Base-by-base conservation (phyloP, 768 basidiomycete genomes). In the Hericium coralloides region DNA sequence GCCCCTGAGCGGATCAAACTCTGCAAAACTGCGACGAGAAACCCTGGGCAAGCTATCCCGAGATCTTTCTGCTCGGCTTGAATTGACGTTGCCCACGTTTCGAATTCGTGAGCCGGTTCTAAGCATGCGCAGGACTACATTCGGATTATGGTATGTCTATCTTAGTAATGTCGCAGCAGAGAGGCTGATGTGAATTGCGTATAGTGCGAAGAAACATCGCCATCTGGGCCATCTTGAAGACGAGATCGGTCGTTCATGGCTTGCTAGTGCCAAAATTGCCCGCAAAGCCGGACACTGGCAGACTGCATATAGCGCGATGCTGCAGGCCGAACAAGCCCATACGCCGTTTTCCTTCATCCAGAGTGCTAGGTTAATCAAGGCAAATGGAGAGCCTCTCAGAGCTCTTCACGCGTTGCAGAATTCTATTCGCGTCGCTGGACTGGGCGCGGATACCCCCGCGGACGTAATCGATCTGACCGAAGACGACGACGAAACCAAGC, bases 231-330 rank as follows among this genome's bases (percentile, higher is more conserved):
- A 37, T 8, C 57, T 45, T 9, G 36, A 41, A 12, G 60, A 55
- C 12, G 62, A 63, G 58, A 84, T 95, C 38, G 88, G 92, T 3
- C 79, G 80, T 49, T 85, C 92, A 1, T 99, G 97, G 97, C 78
- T 98, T 12, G 76, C 82, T 25, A 98, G 88, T 58, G 88, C 95
- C n/a, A 98, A 95, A 68, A 93, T 94, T 56, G 97, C 97, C 37
- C 77, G 97, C 37, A 99, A 98, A 67, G 90, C 94, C 3, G 89
- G 92, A 0, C 94, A 98, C 67, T 86, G 83, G 77, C 95, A 98
- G 72, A 98, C 95, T 0, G 93, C 97, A 2, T 99, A 98, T 68
- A 97, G 91, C 65, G 94, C 97, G 6, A 83, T 89, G 60, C 78
- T 99, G 0, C 97, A 99, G 70, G 92, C 94, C 0, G 81, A 85